phyloP scores from a whole-genome alignment of 2,329 filamentous ascomycete species.

The Aspergillus vadensis region DNA sequence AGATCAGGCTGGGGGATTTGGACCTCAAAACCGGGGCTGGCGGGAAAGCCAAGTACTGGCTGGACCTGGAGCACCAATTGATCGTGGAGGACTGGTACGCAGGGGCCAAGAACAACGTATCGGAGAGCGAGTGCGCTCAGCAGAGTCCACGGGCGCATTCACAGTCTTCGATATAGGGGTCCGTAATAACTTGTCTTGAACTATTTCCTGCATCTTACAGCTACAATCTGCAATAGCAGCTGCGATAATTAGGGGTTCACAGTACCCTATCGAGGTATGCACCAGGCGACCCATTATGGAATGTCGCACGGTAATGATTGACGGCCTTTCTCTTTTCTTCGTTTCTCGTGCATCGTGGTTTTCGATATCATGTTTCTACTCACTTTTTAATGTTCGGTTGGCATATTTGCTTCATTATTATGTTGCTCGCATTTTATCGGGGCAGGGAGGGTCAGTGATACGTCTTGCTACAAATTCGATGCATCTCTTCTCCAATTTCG shows the following conservation, averaged over 20 bases:
- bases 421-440: neutral
- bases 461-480: neutral
- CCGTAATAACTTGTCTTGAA: neutral
- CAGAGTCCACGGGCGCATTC: constrained; percentile 21
- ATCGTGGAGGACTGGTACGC: constrained; percentile 70
- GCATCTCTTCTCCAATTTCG: neutral
- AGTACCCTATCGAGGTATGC: neutral
- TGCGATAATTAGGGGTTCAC: neutral
- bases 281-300: neutral
- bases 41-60: constrained; percentile 71
- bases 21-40: constrained; percentile 70
- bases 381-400: neutral
- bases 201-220: neutral
- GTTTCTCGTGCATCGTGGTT: neutral
- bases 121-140: constrained; percentile 37
- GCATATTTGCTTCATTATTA: neutral
- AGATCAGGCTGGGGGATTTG: constrained; percentile 69
- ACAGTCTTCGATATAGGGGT: constrained; percentile 22
- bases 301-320: neutral
- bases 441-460: neutral
- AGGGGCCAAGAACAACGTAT: constrained; percentile 39
- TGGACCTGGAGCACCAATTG: constrained; percentile 61
- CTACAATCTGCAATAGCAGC: neutral
- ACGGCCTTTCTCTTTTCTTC: neutral
- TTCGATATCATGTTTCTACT: neutral